A percentile compares a stretch with the other conserved stretches of the same genome.
Evolutionary conservation across 768 basidiomycete species (phyloP).

Genomic region (Pisolithus albus): DNA sequence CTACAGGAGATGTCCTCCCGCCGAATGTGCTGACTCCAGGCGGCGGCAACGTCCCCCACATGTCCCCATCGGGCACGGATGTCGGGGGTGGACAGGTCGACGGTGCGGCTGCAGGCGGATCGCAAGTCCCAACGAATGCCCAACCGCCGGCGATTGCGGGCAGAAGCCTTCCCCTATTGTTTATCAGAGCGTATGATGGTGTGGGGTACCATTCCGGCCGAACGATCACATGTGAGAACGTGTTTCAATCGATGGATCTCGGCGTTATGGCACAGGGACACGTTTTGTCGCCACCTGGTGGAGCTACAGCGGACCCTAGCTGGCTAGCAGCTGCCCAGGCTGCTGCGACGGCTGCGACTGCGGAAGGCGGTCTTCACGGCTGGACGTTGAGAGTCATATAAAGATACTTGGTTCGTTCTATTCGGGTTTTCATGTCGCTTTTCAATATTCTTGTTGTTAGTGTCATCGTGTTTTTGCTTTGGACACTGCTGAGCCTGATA

Average conservation of each 20-base stretch:
- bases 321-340: slow-evolving; percentile 75
- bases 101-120: slow-evolving; percentile 17
- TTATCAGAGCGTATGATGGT: slow-evolving; percentile 78
- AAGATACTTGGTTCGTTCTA: slow-evolving; percentile 10
- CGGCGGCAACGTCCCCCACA: slow-evolving; percentile 32
- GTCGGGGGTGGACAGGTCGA: slow-evolving; percentile 24
- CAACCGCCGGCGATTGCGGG: slow-evolving; percentile 50
- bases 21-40: slow-evolving; percentile 30
- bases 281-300: slow-evolving; percentile 39
- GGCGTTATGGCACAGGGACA: slow-evolving; percentile 39
- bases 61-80: slow-evolving; percentile 22
- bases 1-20: slow-evolving; percentile 60
- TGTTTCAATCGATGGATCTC: slow-evolving; percentile 66
- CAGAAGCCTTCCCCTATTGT: slow-evolving; percentile 68
- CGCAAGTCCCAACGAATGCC: slow-evolving; percentile 22
- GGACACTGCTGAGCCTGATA: neutral
- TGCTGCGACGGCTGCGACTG: slow-evolving; percentile 56
- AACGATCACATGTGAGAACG: slow-evolving; percentile 75
- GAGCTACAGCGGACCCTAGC: slow-evolving; percentile 45
- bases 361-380: slow-evolving; percentile 61
- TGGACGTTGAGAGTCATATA: slow-evolving; percentile 81
- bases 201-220: slow-evolving; percentile 86
- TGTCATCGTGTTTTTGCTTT: slow-evolving; percentile 20
- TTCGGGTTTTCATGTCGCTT: slow-evolving; percentile 18
- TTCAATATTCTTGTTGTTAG: slow-evolving; percentile 7